Conservation (phyloP, 331 rosid genomes). For the Malus hybrid region DNA sequence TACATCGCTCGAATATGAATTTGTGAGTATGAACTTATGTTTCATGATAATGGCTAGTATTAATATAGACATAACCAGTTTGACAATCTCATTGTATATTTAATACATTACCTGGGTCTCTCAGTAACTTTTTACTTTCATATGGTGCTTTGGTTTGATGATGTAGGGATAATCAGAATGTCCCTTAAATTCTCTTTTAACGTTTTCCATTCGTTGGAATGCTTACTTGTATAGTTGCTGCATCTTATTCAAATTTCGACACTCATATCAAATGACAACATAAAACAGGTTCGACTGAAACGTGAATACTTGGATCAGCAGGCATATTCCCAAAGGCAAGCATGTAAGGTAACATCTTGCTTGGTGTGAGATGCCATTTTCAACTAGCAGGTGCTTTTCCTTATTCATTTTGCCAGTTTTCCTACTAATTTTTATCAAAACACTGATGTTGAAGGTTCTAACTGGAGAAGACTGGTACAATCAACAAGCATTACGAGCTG, state of each 20-base stretch:
- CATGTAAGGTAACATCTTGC: slow-evolving; percentile 42
- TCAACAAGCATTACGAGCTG: slow-evolving; percentile 95
- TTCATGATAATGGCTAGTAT: background rate
- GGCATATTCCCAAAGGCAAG: slow-evolving; percentile 36
- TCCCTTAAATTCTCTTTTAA: background rate
- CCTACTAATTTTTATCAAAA: slow-evolving; percentile 8
- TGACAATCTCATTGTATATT: background rate
- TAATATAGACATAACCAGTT: background rate
- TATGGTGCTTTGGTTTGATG: background rate
- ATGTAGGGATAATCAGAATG: background rate
- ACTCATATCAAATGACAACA: slow-evolving; percentile 15
- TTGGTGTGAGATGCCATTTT: slow-evolving; percentile 8
- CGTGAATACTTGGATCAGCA: slow-evolving; percentile 80
- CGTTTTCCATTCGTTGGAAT: background rate
- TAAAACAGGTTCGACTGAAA: slow-evolving; percentile 79
- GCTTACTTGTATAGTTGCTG: slow-evolving; percentile 4
- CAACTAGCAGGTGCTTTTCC: background rate
- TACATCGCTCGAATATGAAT: background rate
- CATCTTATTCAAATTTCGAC: slow-evolving; percentile 2
- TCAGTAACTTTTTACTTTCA: background rate
- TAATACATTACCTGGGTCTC: background rate
- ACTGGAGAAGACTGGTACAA: slow-evolving; percentile 95
- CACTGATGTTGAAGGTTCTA: slow-evolving; percentile 34
- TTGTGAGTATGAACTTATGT: background rate
- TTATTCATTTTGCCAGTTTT: background rate